Percentiles rank a stretch among this genome's conserved stretches.
Evolutionary conservation across 352 stramenopile genomes (phyloP).

Genomic region (Globisporangium spiculum): DNA sequence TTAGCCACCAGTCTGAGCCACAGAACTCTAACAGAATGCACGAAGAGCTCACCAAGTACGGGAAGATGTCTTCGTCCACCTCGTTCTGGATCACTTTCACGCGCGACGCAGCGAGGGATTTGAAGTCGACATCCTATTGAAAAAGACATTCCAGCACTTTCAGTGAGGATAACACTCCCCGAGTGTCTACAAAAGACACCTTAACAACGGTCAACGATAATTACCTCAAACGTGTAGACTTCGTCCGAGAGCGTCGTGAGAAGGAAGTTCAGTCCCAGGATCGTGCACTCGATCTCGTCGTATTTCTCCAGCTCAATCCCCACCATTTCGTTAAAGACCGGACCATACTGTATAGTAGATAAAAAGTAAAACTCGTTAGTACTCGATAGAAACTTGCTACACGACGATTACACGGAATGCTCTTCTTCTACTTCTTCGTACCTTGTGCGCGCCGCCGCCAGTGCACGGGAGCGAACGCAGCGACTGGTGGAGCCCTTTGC

Average conservation of each 20-base stretch:
- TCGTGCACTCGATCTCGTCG: conserved; percentile 96
- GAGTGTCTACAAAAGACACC: not conserved
- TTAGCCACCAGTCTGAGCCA: not conserved
- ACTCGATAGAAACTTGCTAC: too few species aligned
- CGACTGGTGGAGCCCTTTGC: conserved; percentile 79
- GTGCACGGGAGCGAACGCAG: conserved; percentile 76
- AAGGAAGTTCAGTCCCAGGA: conserved; percentile 97
- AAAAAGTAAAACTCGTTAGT: not conserved
- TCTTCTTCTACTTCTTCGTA: conserved; percentile 17
- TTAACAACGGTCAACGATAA: not conserved
- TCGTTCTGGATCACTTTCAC: conserved; percentile 80
- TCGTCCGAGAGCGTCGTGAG: conserved; percentile 94
- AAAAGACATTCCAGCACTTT: not conserved
- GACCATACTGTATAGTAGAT: conserved; percentile 47
- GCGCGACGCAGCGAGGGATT: conserved; percentile 66
- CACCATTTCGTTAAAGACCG: conserved; percentile 68
- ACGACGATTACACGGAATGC: too few species aligned
- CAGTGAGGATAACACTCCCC: not conserved
- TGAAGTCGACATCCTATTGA: conserved; percentile 72
- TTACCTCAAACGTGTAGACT: conserved; percentile 97
- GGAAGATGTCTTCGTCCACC: conserved; percentile 77
- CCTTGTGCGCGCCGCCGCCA: conserved; percentile 82
- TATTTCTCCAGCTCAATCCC: conserved; percentile 83
- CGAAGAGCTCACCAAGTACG: conserved; percentile 62
- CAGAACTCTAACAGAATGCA: not conserved